Conservation (phyloP, 345 rosid species). For the Raphanus raphanistrum region DNA sequence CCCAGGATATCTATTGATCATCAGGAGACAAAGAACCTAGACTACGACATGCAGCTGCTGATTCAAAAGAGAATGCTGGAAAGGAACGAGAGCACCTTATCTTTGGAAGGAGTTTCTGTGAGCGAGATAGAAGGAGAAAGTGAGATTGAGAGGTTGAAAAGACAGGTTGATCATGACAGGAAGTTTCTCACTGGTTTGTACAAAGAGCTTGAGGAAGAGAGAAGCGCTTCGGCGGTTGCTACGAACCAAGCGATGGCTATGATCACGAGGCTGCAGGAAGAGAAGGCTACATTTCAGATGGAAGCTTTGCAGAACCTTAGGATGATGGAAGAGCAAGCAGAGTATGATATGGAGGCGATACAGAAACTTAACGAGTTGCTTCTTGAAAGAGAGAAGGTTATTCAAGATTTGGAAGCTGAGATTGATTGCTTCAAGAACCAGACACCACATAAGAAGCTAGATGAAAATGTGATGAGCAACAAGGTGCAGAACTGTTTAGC, state of each 20-base stretch:
- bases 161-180: constrained; percentile 83
- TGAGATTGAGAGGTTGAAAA: constrained; percentile 65
- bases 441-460: constrained; percentile 38
- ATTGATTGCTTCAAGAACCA: constrained; percentile 64
- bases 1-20: constrained; percentile 61
- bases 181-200: constrained; percentile 55
- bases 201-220: constrained; percentile 93
- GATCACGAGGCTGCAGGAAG: constrained; percentile 96
- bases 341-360: constrained; percentile 93
- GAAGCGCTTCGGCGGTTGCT: constrained; percentile 81
- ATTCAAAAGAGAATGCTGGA: constrained; percentile 74
- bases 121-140: constrained; percentile 93
- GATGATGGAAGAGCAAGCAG: constrained; percentile 89
- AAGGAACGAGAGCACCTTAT: constrained; percentile 82
- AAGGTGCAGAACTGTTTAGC: constrained; percentile 33
- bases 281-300: constrained; percentile 86
- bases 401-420: constrained; percentile 87
- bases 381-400: constrained; percentile 72
- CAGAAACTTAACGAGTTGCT: constrained; percentile 75
- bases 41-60: constrained; percentile 54
- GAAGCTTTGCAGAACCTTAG: constrained; percentile 89
- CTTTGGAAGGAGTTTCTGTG: constrained; percentile 73
- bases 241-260: constrained; percentile 98
- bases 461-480: constrained; percentile 26
- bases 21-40: constrained; percentile 47